Percentiles rank a stretch among this genome's conserved stretches.
Conservation (phyloP, 768 basidiomycete species). For the Rhodotorula graminis region DNA sequence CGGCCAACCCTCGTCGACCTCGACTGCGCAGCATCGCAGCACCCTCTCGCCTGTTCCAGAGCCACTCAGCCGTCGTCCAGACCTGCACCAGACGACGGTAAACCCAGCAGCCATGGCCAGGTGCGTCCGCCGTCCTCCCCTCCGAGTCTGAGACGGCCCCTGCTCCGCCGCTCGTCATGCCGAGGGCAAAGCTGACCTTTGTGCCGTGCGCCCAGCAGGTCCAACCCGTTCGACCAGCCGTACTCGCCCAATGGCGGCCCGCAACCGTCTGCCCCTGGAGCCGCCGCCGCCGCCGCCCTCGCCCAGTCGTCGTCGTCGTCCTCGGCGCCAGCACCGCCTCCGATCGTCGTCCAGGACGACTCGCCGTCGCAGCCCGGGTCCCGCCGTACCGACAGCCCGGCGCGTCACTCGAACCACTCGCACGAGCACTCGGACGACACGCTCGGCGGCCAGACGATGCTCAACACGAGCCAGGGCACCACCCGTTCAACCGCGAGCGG, state of each 20-base stretch:
- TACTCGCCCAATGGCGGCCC: background rate
- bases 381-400: background rate
- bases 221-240: background rate
- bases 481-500: background rate
- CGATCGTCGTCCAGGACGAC: background rate
- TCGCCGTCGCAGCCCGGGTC: background rate
- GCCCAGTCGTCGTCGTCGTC: background rate
- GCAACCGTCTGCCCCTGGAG: background rate
- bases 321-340: too few relatives aligned
- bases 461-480: constrained; percentile 10
- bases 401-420: background rate
- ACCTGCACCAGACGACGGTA: too few relatives aligned
- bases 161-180: too few relatives aligned
- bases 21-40: too few relatives aligned
- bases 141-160: too few relatives aligned
- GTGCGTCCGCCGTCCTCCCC: too few relatives aligned
- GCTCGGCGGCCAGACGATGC: constrained; percentile 17
- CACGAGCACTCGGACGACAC: constrained; percentile 13
- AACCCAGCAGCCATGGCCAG: too few relatives aligned
- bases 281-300: background rate
- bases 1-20: too few relatives aligned
- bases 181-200: too few relatives aligned
- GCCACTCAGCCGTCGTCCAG: too few relatives aligned
- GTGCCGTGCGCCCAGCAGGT: too few relatives aligned
- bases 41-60: too few relatives aligned